Evolutionary conservation across 768 basidiomycete species (phyloP).

Genomic region (Tricholoma hemisulphureum): DNA sequence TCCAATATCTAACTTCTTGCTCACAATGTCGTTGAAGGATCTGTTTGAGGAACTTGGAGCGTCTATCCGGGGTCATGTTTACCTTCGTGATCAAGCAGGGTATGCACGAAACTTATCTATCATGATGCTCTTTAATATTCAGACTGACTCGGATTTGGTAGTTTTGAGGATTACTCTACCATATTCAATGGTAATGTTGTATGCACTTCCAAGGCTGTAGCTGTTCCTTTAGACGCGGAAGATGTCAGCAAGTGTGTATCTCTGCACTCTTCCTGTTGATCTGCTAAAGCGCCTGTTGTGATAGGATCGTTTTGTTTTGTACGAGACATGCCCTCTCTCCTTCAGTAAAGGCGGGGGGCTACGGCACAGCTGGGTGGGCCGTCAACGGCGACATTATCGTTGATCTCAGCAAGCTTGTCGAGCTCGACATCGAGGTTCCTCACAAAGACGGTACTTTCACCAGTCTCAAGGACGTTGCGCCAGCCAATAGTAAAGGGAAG

Average conservation of each 20-base stretch:
- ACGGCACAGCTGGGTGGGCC: constrained; percentile 88
- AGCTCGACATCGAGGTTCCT: constrained; percentile 67
- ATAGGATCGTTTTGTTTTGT: constrained; percentile 73
- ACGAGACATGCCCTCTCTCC: constrained; percentile 64
- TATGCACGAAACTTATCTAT: constrained; percentile 19
- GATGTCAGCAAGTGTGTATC: constrained; percentile 77
- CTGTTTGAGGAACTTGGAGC: constrained; percentile 46
- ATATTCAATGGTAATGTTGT: constrained; percentile 81
- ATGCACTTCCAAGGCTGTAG: constrained; percentile 58
- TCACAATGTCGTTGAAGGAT: constrained; percentile 18
- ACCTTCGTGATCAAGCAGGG: constrained; percentile 43
- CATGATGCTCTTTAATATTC: background rate
- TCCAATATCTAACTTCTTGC: background rate
- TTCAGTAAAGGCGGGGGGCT: constrained; percentile 88
- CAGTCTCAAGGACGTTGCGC: constrained; percentile 55
- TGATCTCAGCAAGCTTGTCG: constrained; percentile 69
- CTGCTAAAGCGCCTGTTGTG: background rate
- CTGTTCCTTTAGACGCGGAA: constrained; percentile 71
- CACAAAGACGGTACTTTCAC: constrained; percentile 53
- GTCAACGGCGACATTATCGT: constrained; percentile 84
- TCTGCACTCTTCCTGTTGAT: constrained; percentile 3
- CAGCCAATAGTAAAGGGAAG: constrained; percentile 57
- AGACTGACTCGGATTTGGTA: constrained; percentile 16
- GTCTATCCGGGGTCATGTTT: constrained; percentile 46
- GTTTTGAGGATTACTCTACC: constrained; percentile 47